A percentile compares a stretch with the other conserved stretches of the same genome.
Conservation (phyloP, 2,329 filamentous ascomycete species). For the Chaetomium strumarium region DNA sequence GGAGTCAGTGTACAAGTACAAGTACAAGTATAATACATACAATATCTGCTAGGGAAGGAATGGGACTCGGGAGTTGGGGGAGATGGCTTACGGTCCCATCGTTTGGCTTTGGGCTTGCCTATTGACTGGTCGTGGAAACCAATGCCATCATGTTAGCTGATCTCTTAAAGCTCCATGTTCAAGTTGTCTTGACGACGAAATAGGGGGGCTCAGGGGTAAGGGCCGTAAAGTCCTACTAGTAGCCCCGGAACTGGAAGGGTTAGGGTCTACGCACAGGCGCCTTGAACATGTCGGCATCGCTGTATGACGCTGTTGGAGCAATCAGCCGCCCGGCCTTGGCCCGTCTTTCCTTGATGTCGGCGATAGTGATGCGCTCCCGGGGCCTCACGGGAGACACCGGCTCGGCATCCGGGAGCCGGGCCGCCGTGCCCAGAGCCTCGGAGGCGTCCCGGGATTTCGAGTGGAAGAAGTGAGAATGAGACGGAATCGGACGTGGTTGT, state of each 20-base stretch:
- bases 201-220: slow-evolving; percentile 1
- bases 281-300: slow-evolving; percentile 80
- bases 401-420: slow-evolving; percentile 25
- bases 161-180: too few relatives aligned
- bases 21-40: too few relatives aligned
- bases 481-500: background rate
- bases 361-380: slow-evolving; percentile 46
- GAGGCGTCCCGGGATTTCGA: slow-evolving; percentile 15
- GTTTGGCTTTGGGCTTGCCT: slow-evolving; percentile 68
- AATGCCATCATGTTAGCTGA: background rate
- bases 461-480: slow-evolving; percentile 17
- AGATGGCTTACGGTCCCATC: slow-evolving; percentile 70
- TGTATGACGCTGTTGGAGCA: slow-evolving; percentile 69
- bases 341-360: slow-evolving; percentile 61
- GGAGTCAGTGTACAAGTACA: too few relatives aligned
- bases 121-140: slow-evolving; percentile 23
- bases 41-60: slow-evolving; percentile 4
- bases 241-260: background rate
- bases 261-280: slow-evolving; percentile 48
- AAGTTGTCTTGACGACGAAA: background rate
- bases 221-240: too few relatives aligned
- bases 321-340: slow-evolving; percentile 66
- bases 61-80: background rate
- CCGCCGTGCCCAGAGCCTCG: slow-evolving; percentile 16
- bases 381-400: slow-evolving; percentile 11